Evolutionary conservation across 257 asterid genomes (phyloP), one percentile per base, ranked within the genome.

Genomic region (Solanum tarapatanum): DNA sequence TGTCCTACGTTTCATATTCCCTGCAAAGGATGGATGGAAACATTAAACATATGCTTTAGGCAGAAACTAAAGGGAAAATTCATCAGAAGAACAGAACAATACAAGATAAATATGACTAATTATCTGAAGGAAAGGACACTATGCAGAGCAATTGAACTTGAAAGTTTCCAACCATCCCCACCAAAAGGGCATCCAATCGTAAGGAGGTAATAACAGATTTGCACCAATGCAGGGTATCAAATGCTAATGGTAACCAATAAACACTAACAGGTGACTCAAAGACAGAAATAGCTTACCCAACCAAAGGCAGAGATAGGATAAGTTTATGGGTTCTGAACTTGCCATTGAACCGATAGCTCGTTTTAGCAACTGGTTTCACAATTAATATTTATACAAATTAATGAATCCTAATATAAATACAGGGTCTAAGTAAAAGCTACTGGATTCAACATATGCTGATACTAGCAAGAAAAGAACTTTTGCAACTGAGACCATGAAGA

Each of bases 1-100:
- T 12, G 87, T 36, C 87, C 91, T 93, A 30, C 90, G 89, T 90
- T 89, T 94, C 90, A 90, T 82, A 30, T 88, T 87, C 84, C 93
- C 85, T 82, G 85, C 85, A 82, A 82, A 45, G 13, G 69, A 45
- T 82, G 26, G 85, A 48, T 48, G 28, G 85, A 82, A 48, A 16
- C 13, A 26, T 48, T 48, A 82, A 82, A 3, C 66, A 43, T 79
- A 43, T 8, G 84, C 14, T 79, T 26, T 26, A 79, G 64, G 84
- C 24, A 26, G 66, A 82, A 48, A 21, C 85, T 82, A 30, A 45
- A 82, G 17, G 17, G 66, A 82, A 45, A 82, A 16, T 16, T 45
- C 5, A 48, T 17, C 69, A 26, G 11, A 45, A 28, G 41, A 19
- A 28, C 41, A 82, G 19, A 28, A 32, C 26, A 43, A 13, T 26